Evolutionary conservation across 2,329 filamentous ascomycete genomes (phyloP), one percentile per base, ranked within the genome.

Genomic region (Atkinsonella hypoxylon): DNA sequence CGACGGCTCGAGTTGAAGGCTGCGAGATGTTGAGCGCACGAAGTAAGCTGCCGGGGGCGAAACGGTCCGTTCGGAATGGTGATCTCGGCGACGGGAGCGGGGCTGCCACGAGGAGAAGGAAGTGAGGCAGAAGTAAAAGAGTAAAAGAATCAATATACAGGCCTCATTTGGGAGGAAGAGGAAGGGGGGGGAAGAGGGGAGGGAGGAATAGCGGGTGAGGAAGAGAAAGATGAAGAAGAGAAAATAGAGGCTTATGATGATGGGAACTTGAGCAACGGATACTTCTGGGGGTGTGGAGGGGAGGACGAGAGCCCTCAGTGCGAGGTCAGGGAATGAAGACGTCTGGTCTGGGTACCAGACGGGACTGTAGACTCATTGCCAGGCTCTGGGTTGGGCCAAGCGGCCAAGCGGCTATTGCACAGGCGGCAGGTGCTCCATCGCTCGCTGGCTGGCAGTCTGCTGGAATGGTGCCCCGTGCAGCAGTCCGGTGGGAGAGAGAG

Each of bases 111-210:
- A 30, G 26, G 20, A 45, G 51, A 52, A 54, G 55, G 53, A 49
- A 47, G 42, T 43, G 56, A 57, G 54, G 52, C 57, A 59, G 59
- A 62, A 62, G 62, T 58, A 57, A 62, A 64, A 56, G 56, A 31
- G 59, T 55, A 58, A 54, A 48, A 48, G 36, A 56, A 61, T 66
- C 61, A 66, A 65, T 64, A 64, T 64, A 67, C 62, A 67, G 59
- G 64, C 63, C 62, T 61, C 64, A 66, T 64, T 56, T 57, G 56
- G 30, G 49, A 55, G 55, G 26, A 46, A 54, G 41, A 18, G 22
- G 42, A 31, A 45, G 32, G 41, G 39, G 52, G 26, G 51, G 49
- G 49, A 42, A 50, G 51, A 50, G 26, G 51, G 45, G 39, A 51
- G 54, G 15, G 22, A 31, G 22, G 45, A 11, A 22, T 18, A 57